Base-by-base conservation (phyloP, 495 filamentous ascomycete species). In the Trichoderma gamsii region DNA sequence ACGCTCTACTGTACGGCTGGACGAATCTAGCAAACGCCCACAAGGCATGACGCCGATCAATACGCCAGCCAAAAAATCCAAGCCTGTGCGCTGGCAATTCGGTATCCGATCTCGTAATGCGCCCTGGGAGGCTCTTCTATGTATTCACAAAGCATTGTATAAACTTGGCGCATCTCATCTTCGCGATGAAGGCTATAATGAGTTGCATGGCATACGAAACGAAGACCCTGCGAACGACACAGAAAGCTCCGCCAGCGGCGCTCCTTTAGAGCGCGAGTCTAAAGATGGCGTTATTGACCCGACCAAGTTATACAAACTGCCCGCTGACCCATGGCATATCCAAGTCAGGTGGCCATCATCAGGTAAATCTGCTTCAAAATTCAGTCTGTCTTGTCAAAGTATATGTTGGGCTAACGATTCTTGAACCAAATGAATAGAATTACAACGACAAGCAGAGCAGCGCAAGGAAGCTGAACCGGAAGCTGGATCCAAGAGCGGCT, bases 291-390 rank as follows among this genome's bases (percentile, higher is more conserved):
- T 59, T 21, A 56, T 74, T 32, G 79, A 81, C 66, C 77, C 78
- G 4, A 72, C 76, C 4, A 76, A 75, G 67, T 73, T 75, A 41
- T 95, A 92, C 74, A 89, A 86, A 67, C 83, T 97, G 41, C 94
- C 95, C 0, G 90, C 91, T 68, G 96, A 99, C 73, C 92, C 94
- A 25, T 99, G 95, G 95, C 89, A 96, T 63, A 96, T 99, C 71
- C 88, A 91, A 67, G 92, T 92, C 38, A 89, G 96, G 64, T 95
- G 96, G 79, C 77, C 83, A 64, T 95, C 93, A 72, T 85, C 91
- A 67, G 90, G 91, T 78, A 85, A 83, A 84, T 82, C 25, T 32
- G 11, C 21, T 23, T 23, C n/a, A 72, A n/a, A 77, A 5, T 52
- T n/a, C 7, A 16, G 18, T 21, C n/a, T 21, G n/a, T n/a, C n/a